Percentiles rank a stretch among this genome's conserved stretches.
Evolutionary conservation across 2,329 filamentous ascomycete genomes (phyloP).

Genomic region (Arthroderma sp.): DNA sequence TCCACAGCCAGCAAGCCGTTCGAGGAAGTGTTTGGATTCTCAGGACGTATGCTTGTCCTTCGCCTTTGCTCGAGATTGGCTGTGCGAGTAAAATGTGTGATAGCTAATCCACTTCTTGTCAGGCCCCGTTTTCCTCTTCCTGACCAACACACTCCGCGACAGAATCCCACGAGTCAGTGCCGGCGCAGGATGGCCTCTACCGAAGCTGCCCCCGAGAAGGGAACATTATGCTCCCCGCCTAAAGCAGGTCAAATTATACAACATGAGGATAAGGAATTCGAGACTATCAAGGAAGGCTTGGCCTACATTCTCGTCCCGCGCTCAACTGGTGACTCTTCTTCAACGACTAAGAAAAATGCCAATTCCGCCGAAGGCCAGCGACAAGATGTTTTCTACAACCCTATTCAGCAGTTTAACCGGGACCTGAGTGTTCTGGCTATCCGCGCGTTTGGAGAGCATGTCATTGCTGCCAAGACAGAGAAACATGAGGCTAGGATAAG

Average conservation of each 20-base stretch:
- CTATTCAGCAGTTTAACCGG: slow-evolving; percentile 97
- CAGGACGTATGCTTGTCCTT: no score
- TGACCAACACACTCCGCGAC: no score
- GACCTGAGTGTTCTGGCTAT: slow-evolving; percentile 89
- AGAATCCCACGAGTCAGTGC: not conserved
- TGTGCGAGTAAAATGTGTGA: no score
- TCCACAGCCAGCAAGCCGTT: not conserved
- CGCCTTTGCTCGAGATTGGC: no score
- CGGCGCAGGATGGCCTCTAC: slow-evolving; percentile 7
- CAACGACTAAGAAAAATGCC: slow-evolving; percentile 31
- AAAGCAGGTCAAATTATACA: slow-evolving; percentile 18
- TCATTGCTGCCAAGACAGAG: slow-evolving; percentile 40
- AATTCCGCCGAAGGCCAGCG: slow-evolving; percentile 43
- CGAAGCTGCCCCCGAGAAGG: slow-evolving; percentile 10
- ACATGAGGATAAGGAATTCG: slow-evolving; percentile 42
- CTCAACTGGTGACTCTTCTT: slow-evolving; percentile 26
- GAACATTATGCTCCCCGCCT: slow-evolving; percentile 9
- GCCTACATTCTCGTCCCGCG: slow-evolving; percentile 53
- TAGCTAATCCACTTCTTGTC: no score
- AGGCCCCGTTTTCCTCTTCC: no score
- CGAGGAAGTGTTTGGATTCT: no score
- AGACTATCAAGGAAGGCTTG: slow-evolving; percentile 52
- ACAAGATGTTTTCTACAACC: slow-evolving; percentile 90
- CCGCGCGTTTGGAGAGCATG: slow-evolving; percentile 68
- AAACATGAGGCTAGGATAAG: slow-evolving; percentile 29